Evolutionary conservation across 495 filamentous ascomycete genomes (phyloP), one percentile per base, ranked within the genome.

Genomic region (Hyaloscypha variabilis): DNA sequence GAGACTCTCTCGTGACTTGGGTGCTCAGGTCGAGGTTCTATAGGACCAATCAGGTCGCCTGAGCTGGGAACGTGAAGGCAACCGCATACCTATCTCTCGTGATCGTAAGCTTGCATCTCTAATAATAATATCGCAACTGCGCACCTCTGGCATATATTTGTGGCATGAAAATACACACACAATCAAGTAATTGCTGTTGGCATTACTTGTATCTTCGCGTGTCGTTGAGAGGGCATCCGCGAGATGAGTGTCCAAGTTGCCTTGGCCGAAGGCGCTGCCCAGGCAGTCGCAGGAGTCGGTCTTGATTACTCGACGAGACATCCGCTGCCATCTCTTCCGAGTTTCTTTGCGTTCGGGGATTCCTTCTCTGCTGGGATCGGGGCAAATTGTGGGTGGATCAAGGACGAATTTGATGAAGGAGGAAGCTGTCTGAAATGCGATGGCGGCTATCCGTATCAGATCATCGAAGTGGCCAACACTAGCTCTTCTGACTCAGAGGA

Each of bases 311-410:
- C n/a, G n/a, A n/a, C n/a, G n/a, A 34, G 13, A 34, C 13, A 49
- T 59, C 21, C 30, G 56, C 57, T 62, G 63, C 56, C 69, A 30
- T 17, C 68, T 11, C 34, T 26, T 19, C 31, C 17, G 26, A 60
- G 34, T 60, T 81, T 80, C 64, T 72, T 73, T 56, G 75, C 79
- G 17, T 70, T 82, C 39, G 81, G 81, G 8, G 81, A 84, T 64
- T 82, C 80, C 10, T 84, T 82, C 60, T 77, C 76, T 31, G 77
- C 80, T 3, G 80, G 81, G 25, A 80, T 82, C 52, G 81, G 81
- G 24, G 80, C 79, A 10, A 71, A 71, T 36, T 56, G 76, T 62
- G 66, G 75, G 24, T 73, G 70, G 55, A 74, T 72, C 19, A 74
- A 78, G 61, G 72, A 79, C 62, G 75, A 76, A 23, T 66, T 65